Conservation (phyloP, 495 filamentous ascomycete species). For the Penicillium subrubescens region DNA sequence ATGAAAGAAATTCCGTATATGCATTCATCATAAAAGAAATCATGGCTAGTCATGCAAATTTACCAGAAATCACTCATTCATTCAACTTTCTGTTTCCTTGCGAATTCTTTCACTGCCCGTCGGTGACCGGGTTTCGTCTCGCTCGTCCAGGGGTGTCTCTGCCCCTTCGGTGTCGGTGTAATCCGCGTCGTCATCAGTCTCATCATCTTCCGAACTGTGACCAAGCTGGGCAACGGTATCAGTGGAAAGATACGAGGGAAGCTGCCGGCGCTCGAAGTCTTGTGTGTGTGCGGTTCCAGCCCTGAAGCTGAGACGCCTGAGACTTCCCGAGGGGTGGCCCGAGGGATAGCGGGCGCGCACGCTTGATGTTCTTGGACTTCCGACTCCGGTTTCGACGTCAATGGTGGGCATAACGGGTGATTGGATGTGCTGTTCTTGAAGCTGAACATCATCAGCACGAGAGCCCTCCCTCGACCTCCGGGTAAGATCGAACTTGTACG, state of each 20-base stretch:
- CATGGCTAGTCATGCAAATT: neutral
- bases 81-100: neutral
- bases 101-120: neutral
- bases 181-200: constrained; percentile 24
- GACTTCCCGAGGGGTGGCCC: constrained; percentile 31
- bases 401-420: constrained; percentile 26
- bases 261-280: constrained; percentile 79
- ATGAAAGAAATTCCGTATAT: neutral
- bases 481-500: constrained; percentile 60
- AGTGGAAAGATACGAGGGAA: constrained; percentile 40
- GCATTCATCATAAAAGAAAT: neutral
- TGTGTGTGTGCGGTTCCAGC: constrained; percentile 78
- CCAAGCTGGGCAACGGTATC: constrained; percentile 24
- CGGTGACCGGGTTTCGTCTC: neutral
- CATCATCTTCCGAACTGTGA: constrained; percentile 33
- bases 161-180: neutral
- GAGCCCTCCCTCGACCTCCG: constrained; percentile 24
- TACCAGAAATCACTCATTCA: neutral
- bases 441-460: constrained; percentile 25
- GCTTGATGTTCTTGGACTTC: constrained; percentile 24
- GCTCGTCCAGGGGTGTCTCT: neutral
- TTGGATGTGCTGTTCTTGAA: constrained; percentile 33
- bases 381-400: constrained; percentile 35
- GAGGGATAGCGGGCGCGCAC: constrained; percentile 20
- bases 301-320: constrained; percentile 58